These are phyloP conservation scores for Uronychia setigera DNA, from an alignment of 73 alveolate genomes.

Conservation along the genomic window DNA sequence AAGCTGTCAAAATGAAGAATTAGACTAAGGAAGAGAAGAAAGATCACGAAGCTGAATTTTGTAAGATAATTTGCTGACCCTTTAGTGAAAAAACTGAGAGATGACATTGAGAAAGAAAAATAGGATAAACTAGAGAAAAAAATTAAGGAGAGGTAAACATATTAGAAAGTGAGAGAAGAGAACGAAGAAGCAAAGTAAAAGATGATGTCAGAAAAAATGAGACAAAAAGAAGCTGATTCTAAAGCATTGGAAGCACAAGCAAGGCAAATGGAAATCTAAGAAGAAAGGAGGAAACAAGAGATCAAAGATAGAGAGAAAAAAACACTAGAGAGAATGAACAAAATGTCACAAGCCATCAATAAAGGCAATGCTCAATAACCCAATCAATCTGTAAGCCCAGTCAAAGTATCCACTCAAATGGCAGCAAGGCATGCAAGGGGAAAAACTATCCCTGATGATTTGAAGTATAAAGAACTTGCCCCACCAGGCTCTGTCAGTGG, in stretches of 20 bases:
- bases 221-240: constrained; percentile 20
- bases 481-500: neutral
- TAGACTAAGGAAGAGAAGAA: constrained; percentile 3
- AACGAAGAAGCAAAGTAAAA: constrained; percentile 30
- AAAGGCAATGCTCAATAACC: constrained; percentile 2
- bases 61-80: neutral
- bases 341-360: constrained; percentile 41
- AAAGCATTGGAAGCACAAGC: constrained; percentile 20
- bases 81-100: constrained; percentile 23
- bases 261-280: constrained; percentile 17
- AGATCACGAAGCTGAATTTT: constrained; percentile 29
- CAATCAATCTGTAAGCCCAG: too few relatives aligned
- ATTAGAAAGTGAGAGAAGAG: constrained; percentile 39
- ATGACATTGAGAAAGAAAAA: constrained; percentile 36
- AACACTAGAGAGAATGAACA: constrained; percentile 18
- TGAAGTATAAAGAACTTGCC: constrained; percentile 4
- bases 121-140: constrained; percentile 15
- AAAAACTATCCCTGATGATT: too few relatives aligned
- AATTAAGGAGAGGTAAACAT: constrained; percentile 20
- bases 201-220: constrained; percentile 9
- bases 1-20: constrained; percentile 21
- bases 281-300: constrained; percentile 27
- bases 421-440: too few relatives aligned
- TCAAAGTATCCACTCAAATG: too few relatives aligned
- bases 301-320: constrained; percentile 26